A percentile compares a stretch with the other conserved stretches of the same genome.
Evolutionary conservation across 768 basidiomycete species (phyloP).

Genomic region (Dictyophora rubrovolvata): DNA sequence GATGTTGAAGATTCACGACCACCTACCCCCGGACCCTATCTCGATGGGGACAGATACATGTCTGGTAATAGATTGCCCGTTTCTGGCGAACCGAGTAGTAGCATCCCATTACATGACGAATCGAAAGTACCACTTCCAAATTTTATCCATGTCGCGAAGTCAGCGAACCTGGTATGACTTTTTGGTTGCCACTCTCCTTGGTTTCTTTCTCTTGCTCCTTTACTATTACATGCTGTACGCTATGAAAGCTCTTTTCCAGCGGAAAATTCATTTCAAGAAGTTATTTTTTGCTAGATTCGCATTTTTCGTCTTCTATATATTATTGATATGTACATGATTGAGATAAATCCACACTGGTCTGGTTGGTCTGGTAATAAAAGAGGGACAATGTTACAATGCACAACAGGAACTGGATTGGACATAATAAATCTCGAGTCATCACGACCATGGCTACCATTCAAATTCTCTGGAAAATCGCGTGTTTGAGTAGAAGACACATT

Average conservation of each 20-base stretch:
- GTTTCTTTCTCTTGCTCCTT: neutral
- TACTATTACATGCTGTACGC: neutral
- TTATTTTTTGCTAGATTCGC: neutral
- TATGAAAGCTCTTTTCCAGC: no score
- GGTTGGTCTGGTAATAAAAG: neutral
- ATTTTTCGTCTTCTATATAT: neutral
- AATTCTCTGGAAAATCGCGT: slow-evolving; percentile 29
- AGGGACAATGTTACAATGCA: neutral
- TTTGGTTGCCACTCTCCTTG: neutral
- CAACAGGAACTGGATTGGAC: neutral
- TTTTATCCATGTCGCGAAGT: no score
- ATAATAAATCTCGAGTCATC: no score
- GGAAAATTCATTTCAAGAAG: no score
- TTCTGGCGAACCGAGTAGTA: neutral
- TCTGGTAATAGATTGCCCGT: neutral
- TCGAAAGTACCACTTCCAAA: neutral
- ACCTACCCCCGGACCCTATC: slow-evolving; percentile 3
- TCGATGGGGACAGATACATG: neutral
- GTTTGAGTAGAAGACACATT: neutral
- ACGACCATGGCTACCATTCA: slow-evolving; percentile 27
- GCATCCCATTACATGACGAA: neutral
- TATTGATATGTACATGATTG: slow-evolving; percentile 1
- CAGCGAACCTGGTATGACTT: neutral
- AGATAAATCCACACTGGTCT: neutral
- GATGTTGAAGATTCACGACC: slow-evolving; percentile 2